phyloP scores from a whole-genome alignment of 495 filamentous ascomycete species.

The Opeltia flavorubescens region DNA sequence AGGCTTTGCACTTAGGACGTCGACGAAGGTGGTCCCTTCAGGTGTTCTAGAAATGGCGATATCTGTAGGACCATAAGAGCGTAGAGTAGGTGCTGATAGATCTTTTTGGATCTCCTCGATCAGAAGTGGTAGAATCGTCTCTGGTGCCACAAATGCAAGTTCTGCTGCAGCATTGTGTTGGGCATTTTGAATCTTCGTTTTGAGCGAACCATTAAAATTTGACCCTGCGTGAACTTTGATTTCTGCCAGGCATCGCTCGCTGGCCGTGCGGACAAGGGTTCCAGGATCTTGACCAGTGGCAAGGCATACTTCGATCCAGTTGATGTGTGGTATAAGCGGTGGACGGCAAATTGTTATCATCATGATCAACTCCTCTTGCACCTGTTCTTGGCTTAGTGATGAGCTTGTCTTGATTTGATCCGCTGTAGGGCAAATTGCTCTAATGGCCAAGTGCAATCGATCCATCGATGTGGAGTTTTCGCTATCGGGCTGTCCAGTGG shows the following conservation, averaged over 20 bases:
- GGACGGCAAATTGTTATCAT: slow-evolving; percentile 66
- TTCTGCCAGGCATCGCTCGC: slow-evolving; percentile 35
- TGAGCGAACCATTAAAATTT: background rate
- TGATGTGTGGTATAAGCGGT: slow-evolving; percentile 58
- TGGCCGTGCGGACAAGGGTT: slow-evolving; percentile 41
- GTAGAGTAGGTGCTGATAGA: slow-evolving; percentile 49
- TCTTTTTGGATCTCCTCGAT: slow-evolving; percentile 58
- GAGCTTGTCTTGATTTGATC: slow-evolving; percentile 22
- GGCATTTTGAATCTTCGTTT: slow-evolving; percentile 38
- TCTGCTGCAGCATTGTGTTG: slow-evolving; percentile 74
- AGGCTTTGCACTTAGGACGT: slow-evolving; percentile 70
- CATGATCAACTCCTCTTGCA: slow-evolving; percentile 53
- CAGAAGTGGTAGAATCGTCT: slow-evolving; percentile 59
- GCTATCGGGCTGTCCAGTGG: slow-evolving; percentile 61
- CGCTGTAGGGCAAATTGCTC: slow-evolving; percentile 47
- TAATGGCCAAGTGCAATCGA: slow-evolving; percentile 49
- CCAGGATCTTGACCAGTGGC: slow-evolving; percentile 71
- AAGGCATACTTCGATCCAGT: slow-evolving; percentile 82
- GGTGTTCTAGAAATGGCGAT: slow-evolving; percentile 82
- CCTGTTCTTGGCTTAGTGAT: slow-evolving; percentile 19
- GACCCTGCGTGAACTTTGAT: slow-evolving; percentile 4
- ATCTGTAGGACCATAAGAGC: slow-evolving; percentile 65
- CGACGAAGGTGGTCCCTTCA: slow-evolving; percentile 74
- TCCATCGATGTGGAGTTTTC: slow-evolving; percentile 55
- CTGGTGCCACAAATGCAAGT: slow-evolving; percentile 84